Base-by-base conservation (phyloP, 2,329 filamentous ascomycete species). In the Biscogniauxia mediterranea region DNA sequence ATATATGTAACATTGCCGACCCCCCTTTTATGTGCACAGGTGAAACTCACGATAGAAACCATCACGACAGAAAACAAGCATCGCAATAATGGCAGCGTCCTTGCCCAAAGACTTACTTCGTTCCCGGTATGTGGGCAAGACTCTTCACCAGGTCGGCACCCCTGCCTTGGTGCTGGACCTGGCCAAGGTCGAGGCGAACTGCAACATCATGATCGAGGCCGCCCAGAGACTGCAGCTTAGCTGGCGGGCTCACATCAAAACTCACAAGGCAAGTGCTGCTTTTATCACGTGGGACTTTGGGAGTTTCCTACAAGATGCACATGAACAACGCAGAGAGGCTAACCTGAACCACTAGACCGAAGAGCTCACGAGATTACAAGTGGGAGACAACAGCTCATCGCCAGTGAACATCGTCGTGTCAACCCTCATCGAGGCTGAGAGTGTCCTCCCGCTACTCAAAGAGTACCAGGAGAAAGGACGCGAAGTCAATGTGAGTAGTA, bases 221-320 rank as follows among this genome's bases (percentile, higher is more conserved):
- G 82, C 84, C 15, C 73, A 81, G 50, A 76, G 77, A 55, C 76
- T 93, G 15, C 79, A 81, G 0, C 79, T 93, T 23, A 83, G 81
- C 6, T 94, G 92, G 79, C 81, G 91, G 61, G 88, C 89, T 1
- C 91, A 95, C 73, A 86, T 94, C 62, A 95, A 95, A 77, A 93
- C 90, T 21, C 91, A 95, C 74, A 95, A 95, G 79, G 89, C 89
- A 75, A 59, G 70, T 23, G 5, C 5, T 23, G 5, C 23, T 23
- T 23, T 23, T 23, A n/a, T 23, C 23, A 23, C 23, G 5, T n/a
- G n/a, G n/a, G n/a, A n/a, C n/a, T n/a, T 23, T 23, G 23, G 23
- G 23, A 23, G 2, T 42, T n/a, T 3, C 17, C 1, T 11, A 58
- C 46, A 20, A 3, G 49, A 13, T 42, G 26, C 55, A n/a, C n/a